Percentiles rank a stretch among this genome's conserved stretches.
phyloP scores from a whole-genome alignment of 78 protist genomes.

The Chrysochromulina tobinii region DNA sequence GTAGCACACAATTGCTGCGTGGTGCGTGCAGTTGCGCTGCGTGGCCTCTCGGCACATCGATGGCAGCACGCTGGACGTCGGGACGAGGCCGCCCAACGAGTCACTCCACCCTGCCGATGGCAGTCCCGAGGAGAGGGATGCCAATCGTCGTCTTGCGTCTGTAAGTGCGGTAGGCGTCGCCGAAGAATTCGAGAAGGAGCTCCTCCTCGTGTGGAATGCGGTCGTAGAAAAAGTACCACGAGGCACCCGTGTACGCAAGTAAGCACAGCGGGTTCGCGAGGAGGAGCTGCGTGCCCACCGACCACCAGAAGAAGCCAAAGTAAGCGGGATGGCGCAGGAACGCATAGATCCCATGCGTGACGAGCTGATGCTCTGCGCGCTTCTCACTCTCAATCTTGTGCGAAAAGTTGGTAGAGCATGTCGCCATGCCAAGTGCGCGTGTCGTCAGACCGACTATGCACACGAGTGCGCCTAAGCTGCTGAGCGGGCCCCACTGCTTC shows the following conservation, averaged over 20 bases:
- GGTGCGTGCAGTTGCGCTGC: too few species aligned
- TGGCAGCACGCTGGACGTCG: too few species aligned
- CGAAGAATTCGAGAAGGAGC: slow-evolving; percentile 61
- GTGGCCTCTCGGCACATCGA: too few species aligned
- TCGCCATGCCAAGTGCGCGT: slow-evolving; percentile 72
- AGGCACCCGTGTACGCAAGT: slow-evolving; percentile 54
- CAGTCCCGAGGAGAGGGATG: slow-evolving; percentile 60
- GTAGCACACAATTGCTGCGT: too few species aligned
- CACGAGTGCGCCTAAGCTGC: neutral
- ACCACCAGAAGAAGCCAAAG: slow-evolving; percentile 84
- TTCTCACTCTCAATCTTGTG: slow-evolving; percentile 57
- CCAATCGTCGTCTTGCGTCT: slow-evolving; percentile 44
- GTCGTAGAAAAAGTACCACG: slow-evolving; percentile 70
- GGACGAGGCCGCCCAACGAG: too few species aligned
- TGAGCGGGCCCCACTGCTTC: slow-evolving; percentile 30
- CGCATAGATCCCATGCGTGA: neutral
- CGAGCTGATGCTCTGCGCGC: neutral
- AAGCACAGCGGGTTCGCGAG: slow-evolving; percentile 76
- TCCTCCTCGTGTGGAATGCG: slow-evolving; percentile 81
- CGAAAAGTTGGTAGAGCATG: slow-evolving; percentile 74
- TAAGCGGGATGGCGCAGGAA: slow-evolving; percentile 84
- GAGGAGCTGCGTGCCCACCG: slow-evolving; percentile 77
- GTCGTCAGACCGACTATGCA: slow-evolving; percentile 52
- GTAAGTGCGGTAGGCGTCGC: slow-evolving; percentile 56
- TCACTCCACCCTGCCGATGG: too few species aligned